phyloP scores from a whole-genome alignment of 345 rosid species.

The Acer negundo region DNA sequence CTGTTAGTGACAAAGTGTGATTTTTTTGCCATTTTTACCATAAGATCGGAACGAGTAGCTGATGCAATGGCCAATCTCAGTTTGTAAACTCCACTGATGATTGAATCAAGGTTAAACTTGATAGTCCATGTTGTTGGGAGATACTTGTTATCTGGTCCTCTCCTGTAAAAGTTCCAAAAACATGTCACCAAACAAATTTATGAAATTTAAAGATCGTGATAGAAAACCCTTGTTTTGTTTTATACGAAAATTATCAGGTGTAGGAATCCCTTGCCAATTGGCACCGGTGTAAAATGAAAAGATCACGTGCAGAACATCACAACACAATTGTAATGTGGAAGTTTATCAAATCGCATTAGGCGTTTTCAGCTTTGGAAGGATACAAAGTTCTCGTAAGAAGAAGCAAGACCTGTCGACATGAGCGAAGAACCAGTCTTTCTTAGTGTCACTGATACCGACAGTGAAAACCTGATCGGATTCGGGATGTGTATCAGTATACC shows the following conservation, averaged over 20 bases:
- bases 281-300: too few species aligned
- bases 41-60: slow-evolving; percentile 33
- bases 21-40: slow-evolving; percentile 17
- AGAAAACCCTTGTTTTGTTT: too few species aligned
- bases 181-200: too few species aligned
- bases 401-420: slow-evolving; percentile 36
- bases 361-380: not conserved
- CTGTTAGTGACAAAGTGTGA: too few species aligned
- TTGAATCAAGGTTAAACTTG: slow-evolving; percentile 32
- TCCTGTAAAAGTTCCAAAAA: slow-evolving; percentile 18
- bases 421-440: slow-evolving; percentile 45
- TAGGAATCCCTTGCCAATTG: too few species aligned
- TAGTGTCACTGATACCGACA: slow-evolving; percentile 32
- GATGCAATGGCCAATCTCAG: slow-evolving; percentile 44
- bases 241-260: too few species aligned
- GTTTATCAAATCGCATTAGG: too few species aligned
- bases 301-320: too few species aligned
- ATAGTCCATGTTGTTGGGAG: slow-evolving; percentile 37
- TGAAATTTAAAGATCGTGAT: too few species aligned
- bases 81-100: slow-evolving; percentile 34
- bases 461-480: slow-evolving; percentile 36
- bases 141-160: slow-evolving; percentile 31
- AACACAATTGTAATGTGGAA: too few species aligned
- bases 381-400: not conserved
- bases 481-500: slow-evolving; percentile 38